These are phyloP conservation scores for Fusarium papillatum DNA, from an alignment of 2,329 filamentous ascomycete genomes.

Conservation along the genomic window DNA sequence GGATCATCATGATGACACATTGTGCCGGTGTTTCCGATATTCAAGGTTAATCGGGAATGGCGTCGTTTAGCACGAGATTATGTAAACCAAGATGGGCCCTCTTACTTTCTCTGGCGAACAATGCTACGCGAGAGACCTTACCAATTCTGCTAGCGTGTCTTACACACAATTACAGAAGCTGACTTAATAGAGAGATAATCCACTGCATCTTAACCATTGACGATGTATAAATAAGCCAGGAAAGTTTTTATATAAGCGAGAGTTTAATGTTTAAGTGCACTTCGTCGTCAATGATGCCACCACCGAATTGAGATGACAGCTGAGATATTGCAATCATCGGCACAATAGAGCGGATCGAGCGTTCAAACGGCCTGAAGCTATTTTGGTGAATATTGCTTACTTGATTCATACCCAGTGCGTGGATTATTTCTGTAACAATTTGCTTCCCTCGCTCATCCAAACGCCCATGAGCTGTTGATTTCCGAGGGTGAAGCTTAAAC, in stretches of 20 bases:
- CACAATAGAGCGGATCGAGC: too few relatives aligned
- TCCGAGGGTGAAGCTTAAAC: neutral
- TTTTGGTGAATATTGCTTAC: neutral
- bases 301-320: neutral
- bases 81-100: neutral
- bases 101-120: neutral
- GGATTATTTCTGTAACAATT: neutral
- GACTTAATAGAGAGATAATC: neutral
- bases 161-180: conserved; percentile 33
- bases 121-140: conserved; percentile 8
- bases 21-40: neutral
- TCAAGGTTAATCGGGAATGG: conserved; percentile 1
- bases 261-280: neutral
- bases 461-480: neutral
- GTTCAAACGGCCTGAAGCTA: too few relatives aligned
- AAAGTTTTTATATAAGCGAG: neutral
- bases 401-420: neutral
- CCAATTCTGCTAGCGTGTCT: conserved; percentile 12
- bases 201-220: neutral
- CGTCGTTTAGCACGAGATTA: neutral
- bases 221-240: neutral
- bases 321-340: too few relatives aligned
- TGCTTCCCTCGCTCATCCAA: neutral
- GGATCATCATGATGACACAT: conserved; percentile 1
- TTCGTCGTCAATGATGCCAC: neutral